Evolutionary conservation across 352 stramenopile species (phyloP).

Genomic region (Globisporangium yorkense): DNA sequence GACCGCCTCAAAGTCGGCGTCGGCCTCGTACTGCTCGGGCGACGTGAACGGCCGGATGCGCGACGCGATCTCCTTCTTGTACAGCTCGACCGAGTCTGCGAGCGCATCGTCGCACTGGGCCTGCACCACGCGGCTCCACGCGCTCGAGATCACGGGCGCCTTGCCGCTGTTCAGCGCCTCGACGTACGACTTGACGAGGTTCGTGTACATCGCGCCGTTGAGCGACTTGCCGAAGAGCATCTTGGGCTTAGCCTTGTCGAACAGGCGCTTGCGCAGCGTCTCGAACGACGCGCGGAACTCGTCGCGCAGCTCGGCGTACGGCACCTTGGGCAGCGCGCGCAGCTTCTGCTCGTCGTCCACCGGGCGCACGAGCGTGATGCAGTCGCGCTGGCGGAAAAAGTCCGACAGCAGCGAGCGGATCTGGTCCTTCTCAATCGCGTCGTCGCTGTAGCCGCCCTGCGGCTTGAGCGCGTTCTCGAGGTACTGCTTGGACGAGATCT

Average conservation of each 20-base stretch:
- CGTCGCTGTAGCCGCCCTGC: slow-evolving; percentile 68
- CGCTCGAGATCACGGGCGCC: slow-evolving; percentile 82
- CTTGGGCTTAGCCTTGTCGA: slow-evolving; percentile 80
- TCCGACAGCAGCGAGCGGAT: slow-evolving; percentile 70
- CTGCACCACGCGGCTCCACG: slow-evolving; percentile 87
- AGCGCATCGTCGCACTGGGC: slow-evolving; percentile 79
- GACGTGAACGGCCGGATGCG: slow-evolving; percentile 48
- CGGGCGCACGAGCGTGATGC: slow-evolving; percentile 85
- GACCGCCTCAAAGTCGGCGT: slow-evolving; percentile 33
- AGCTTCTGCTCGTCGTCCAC: slow-evolving; percentile 85
- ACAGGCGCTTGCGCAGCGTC: slow-evolving; percentile 54
- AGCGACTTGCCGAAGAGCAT: slow-evolving; percentile 80
- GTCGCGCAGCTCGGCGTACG: slow-evolving; percentile 68
- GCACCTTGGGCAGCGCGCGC: slow-evolving; percentile 54
- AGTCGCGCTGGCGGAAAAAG: slow-evolving; percentile 87
- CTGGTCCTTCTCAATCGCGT: slow-evolving; percentile 73
- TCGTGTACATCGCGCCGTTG: slow-evolving; percentile 85
- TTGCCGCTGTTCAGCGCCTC: slow-evolving; percentile 86
- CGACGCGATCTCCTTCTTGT: slow-evolving; percentile 58
- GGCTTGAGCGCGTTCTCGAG: slow-evolving; percentile 84
- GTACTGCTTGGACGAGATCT: slow-evolving; percentile 87
- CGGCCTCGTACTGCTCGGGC: slow-evolving; percentile 48
- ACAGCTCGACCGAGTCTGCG: slow-evolving; percentile 64
- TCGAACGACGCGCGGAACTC: slow-evolving; percentile 81
- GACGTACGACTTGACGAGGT: slow-evolving; percentile 76